These are phyloP conservation scores for Biscutella laevigata DNA, from an alignment of 441 rosid genomes.

Conservation along the genomic window DNA sequence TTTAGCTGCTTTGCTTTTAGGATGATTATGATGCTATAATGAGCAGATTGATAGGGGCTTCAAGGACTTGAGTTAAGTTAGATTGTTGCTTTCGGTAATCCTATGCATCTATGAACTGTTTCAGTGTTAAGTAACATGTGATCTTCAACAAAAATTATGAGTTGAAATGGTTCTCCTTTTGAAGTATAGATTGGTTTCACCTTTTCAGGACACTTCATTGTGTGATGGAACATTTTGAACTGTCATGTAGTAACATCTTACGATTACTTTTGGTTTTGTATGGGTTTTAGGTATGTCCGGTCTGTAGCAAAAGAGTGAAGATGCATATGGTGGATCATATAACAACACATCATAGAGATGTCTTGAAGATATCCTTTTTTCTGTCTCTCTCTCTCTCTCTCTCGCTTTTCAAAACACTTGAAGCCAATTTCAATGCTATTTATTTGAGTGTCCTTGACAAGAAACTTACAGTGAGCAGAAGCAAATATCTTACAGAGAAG, in stretches of 20 bases:
- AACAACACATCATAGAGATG: constrained; percentile 24
- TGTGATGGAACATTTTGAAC: background rate
- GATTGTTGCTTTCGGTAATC: background rate
- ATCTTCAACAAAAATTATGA: background rate
- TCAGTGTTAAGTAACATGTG: background rate
- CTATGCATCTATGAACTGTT: no score
- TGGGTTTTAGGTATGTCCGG: constrained; percentile 21
- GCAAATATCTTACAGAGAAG: constrained; percentile 16
- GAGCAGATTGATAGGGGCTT: background rate
- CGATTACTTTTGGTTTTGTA: background rate
- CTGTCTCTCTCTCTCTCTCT: no score
- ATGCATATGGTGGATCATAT: constrained; percentile 31
- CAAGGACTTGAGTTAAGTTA: background rate
- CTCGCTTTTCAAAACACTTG: background rate
- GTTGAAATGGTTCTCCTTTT: background rate
- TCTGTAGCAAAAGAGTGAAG: constrained; percentile 27
- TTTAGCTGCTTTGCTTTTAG: background rate
- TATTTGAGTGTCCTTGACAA: constrained; percentile 19
- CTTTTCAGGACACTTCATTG: background rate
- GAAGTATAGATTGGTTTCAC: background rate
- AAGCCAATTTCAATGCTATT: background rate
- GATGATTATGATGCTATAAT: background rate
- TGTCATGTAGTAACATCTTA: background rate
- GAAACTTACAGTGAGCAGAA: constrained; percentile 21
- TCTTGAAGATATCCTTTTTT: constrained; percentile 29